Conservation (phyloP, 495 filamentous ascomycete genomes). For the Annulohypoxylon bovei region DNA sequence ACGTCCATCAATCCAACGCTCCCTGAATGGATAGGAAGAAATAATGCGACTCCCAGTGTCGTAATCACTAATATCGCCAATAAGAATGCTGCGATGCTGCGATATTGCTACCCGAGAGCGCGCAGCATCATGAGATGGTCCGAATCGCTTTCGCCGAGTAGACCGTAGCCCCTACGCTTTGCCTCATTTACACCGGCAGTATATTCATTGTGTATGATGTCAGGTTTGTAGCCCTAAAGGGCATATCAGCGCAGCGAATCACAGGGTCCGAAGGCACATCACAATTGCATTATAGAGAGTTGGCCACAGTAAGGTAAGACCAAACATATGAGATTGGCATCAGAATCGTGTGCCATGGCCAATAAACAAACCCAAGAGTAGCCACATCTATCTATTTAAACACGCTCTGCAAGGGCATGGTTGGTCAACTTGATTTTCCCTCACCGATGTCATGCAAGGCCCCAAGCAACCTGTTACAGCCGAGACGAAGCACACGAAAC, state of each 20-base stretch:
- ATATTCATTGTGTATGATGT: constrained; percentile 19
- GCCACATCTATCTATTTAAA: constrained; percentile 16
- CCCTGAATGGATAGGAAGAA: constrained; percentile 4
- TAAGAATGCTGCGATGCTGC: neutral
- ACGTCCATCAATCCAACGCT: neutral
- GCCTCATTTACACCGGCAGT: neutral
- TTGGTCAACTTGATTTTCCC: neutral
- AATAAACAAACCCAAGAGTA: constrained; percentile 9
- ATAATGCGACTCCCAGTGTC: constrained; percentile 15
- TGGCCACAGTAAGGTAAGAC: constrained; percentile 1
- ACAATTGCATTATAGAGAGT: neutral
- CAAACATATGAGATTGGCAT: neutral
- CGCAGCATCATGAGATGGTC: constrained; percentile 1
- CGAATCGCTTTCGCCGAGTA: constrained; percentile 20
- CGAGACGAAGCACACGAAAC: constrained; percentile 38
- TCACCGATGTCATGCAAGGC: constrained; percentile 17
- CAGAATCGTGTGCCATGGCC: constrained; percentile 7
- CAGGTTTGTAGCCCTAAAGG: constrained; percentile 1
- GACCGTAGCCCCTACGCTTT: neutral
- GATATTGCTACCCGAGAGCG: constrained; percentile 2
- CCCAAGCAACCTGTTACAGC: constrained; percentile 23
- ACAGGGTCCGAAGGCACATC: neutral
- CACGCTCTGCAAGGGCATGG: constrained; percentile 13
- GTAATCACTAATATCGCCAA: constrained; percentile 17
- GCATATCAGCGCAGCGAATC: neutral